These are phyloP conservation scores for Aspergillus pseudoviridinutans DNA, from an alignment of 2,329 filamentous ascomycete species.

Conservation along the genomic window DNA sequence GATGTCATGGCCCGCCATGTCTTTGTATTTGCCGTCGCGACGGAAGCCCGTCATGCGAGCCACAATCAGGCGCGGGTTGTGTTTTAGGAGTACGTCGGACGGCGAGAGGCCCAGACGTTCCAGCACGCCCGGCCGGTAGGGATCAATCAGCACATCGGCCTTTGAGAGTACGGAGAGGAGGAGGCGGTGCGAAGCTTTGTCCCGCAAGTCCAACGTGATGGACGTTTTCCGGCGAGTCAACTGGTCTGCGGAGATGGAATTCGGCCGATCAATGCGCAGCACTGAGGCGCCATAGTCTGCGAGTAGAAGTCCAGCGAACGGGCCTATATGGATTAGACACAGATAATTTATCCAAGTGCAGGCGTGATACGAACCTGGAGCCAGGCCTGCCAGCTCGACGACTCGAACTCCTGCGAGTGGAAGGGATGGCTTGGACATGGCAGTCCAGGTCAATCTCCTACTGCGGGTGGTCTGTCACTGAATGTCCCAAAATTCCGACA, in stretches of 20 bases:
- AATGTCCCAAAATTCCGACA: not conserved
- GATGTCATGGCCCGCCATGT: constrained; percentile 93
- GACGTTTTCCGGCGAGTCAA: constrained; percentile 79
- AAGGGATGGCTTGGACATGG: constrained; percentile 42
- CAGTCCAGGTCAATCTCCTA: not conserved
- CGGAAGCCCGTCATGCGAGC: constrained; percentile 88
- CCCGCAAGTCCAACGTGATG: constrained; percentile 75
- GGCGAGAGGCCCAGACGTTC: constrained; percentile 80
- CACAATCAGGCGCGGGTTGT: constrained; percentile 74
- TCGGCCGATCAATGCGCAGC: constrained; percentile 72
- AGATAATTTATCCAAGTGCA: not conserved
- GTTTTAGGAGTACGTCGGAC: constrained; percentile 55
- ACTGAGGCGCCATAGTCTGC: constrained; percentile 86
- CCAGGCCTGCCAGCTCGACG: constrained; percentile 63
- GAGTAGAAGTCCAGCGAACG: constrained; percentile 83
- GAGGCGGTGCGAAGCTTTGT: constrained; percentile 58
- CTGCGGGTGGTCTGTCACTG: too few species aligned
- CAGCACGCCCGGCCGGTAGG: constrained; percentile 85
- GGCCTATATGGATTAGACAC: constrained; percentile 52
- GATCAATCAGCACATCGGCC: constrained; percentile 83
- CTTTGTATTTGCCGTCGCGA: constrained; percentile 75
- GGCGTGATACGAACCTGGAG: constrained; percentile 50
- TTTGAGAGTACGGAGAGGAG: constrained; percentile 60
- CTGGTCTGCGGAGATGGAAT: constrained; percentile 59
- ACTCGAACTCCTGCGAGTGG: constrained; percentile 59